phyloP scores from a whole-genome alignment of 495 filamentous ascomycete genomes.

The Penicillium steckii region DNA sequence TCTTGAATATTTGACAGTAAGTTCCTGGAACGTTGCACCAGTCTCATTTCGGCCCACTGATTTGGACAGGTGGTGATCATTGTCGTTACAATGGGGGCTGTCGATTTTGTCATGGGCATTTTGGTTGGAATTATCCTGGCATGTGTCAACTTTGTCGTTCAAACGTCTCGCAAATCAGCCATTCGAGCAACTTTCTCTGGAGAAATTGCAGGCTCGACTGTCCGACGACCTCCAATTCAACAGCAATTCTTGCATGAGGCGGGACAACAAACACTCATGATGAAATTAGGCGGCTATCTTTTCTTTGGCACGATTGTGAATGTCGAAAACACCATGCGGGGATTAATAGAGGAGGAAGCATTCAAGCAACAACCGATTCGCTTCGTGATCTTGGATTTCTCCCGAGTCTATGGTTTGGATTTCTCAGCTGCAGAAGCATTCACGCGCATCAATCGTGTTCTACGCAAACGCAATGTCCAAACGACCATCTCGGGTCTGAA shows the following conservation, averaged over 20 bases:
- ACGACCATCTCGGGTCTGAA: conserved; percentile 80
- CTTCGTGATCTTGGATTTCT: conserved; percentile 86
- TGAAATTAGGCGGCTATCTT: conserved; percentile 87
- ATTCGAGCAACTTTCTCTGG: conserved; percentile 85
- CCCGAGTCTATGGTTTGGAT: conserved; percentile 87
- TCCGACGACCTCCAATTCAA: conserved; percentile 85
- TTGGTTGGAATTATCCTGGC: conserved; percentile 88
- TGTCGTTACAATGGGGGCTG: conserved; percentile 91
- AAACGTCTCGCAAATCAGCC: conserved; percentile 84
- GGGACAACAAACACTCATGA: conserved; percentile 81
- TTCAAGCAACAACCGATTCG: conserved; percentile 77
- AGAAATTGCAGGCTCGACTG: conserved; percentile 83
- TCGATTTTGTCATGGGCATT: conserved; percentile 94
- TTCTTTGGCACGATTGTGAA: conserved; percentile 97
- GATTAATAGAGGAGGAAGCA: conserved; percentile 75
- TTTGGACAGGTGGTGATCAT: conserved; percentile 73
- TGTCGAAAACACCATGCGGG: conserved; percentile 83
- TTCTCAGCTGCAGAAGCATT: conserved; percentile 96
- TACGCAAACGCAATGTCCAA: conserved; percentile 68
- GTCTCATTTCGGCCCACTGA: not conserved
- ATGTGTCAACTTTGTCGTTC: conserved; percentile 85
- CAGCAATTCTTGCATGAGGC: conserved; percentile 81
- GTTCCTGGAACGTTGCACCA: conserved; percentile 7
- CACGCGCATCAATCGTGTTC: conserved; percentile 81
- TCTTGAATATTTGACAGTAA: conserved; percentile 85